Conservation (phyloP, 192 early-diverging fungal genomes). For the Umbelopsis vinacea region DNA sequence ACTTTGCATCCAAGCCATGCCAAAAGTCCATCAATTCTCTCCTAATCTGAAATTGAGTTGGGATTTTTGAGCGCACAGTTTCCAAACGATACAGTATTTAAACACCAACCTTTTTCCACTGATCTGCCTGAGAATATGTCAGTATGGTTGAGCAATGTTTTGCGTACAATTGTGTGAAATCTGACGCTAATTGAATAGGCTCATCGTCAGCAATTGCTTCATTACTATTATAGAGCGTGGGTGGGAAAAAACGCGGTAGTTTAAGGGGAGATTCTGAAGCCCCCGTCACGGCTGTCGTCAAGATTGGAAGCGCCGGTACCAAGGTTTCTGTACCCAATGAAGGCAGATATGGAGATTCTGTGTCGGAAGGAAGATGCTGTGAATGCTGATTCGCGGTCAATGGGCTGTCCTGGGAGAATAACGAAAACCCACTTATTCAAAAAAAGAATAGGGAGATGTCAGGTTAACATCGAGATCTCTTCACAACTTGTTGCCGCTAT, state of each 20-base stretch:
- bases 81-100: too few species aligned
- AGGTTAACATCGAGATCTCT: too few species aligned
- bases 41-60: not conserved
- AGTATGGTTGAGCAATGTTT: slow-evolving; percentile 9
- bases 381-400: not conserved
- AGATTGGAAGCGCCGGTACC: slow-evolving; percentile 1
- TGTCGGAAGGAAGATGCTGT: not conserved
- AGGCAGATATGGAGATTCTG: not conserved
- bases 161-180: slow-evolving; percentile 9
- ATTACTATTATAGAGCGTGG: not conserved
- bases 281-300: not conserved
- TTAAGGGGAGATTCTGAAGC: not conserved
- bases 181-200: not conserved
- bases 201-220: not conserved
- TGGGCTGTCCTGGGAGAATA: not conserved
- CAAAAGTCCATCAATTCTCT: slow-evolving; percentile 13
- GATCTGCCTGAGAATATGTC: not conserved
- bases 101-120: not conserved
- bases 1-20: slow-evolving; percentile 2
- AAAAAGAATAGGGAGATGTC: not conserved
- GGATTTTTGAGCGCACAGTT: not conserved
- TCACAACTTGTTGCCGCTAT: too few species aligned
- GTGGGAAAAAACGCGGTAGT: slow-evolving; percentile 9
- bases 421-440: not conserved
- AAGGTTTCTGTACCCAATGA: not conserved